Evolutionary conservation across 371 early-diverging fungal genomes (phyloP), one percentile per base, ranked within the genome.

Genomic region (Rhizopus arrhizus): DNA sequence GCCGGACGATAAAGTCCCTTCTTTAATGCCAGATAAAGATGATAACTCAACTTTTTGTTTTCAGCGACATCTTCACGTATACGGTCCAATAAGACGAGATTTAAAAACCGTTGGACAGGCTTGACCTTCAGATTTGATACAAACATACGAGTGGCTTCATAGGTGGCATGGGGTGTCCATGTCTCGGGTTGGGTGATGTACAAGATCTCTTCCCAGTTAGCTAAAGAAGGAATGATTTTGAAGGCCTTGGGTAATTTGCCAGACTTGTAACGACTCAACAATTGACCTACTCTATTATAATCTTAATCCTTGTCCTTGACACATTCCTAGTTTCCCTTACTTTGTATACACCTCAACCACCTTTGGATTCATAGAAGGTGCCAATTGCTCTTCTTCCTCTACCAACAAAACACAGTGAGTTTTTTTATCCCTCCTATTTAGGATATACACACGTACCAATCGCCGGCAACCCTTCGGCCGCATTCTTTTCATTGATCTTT

Each of bases 171-270:
- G 12, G 98, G 95, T 8, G 98, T 95, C 99, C 99, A 99, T 32
- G 81, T 81, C 42, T 91, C 90, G 3, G 99, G 99, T 31, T 80
- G 80, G 2, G 99, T 99, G 32, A 95, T 73, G 68, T 89, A 90
- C 60, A 99, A 74, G 40, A 98, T 87, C 63, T 98, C 95, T 73
- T 97, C 96, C 99, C 99, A 99, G 81, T 98, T 94, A 48, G 82
- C 76, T 31, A 99, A 82, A 9, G 94, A 87, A 8, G 99, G 97
- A 53, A 98, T 94, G 62, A 99, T 94, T 81, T 99, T 99, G 89
- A 99, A 99, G 13, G 97, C 95, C 72, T 97, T 97, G 61, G 99
- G 99, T 56, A 98, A 81, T 69, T 91, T 92, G 40, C 99, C 98
- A 16, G 95, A 95, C 68, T 91, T 94, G 85, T 98, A 98, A 29